Evolutionary conservation across 1,284 basidiomycete species (phyloP), one percentile per base, ranked within the genome.

Genomic region (Pholiota adiposa): DNA sequence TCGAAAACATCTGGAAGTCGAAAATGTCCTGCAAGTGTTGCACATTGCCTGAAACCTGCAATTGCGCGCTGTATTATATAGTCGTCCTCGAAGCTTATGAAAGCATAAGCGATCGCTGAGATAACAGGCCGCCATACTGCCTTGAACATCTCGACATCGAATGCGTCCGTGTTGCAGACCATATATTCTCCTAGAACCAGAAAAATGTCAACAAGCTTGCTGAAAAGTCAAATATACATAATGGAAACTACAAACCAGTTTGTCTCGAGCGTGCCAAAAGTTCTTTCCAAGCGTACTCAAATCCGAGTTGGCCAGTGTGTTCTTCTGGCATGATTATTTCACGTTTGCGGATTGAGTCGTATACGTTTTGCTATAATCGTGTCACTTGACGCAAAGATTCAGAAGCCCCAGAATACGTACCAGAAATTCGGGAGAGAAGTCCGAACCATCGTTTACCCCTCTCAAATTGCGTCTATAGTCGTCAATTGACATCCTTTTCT

Each of bases 241-340:
- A n/a, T n/a, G n/a, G n/a, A 58, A 50, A 19, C 7, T 43, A 71
- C 83, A 56, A 62, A 90, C 94, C 93, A 58, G 93, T 86, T 64
- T 89, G 86, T 43, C 92, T 84, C 46, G 96, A 89, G 36, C 96
- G 86, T 50, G 89, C 78, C 51, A 98, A 83, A 27, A 99, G 80
- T 68, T 97, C 95, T 74, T 98, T 98, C 97, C 97, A 99, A 5
- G 97, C 94, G 72, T 97, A 98, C 69, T 99, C 97, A 72, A 99
- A 99, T 1, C 97, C 97, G 38, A 97, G 85, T 73, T 96, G 94
- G 1, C 97, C 97, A 4, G 89, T 92, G 70, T 99, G 97, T 71
- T 99, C 97, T 75, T 99, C 96, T 0, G 97, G 97, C 88, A 99
- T 93, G 52, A 99, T 86, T 63, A 99, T 98, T 77, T 99, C 97